Percentiles rank a stretch among this genome's conserved stretches.
Conservation (phyloP, 257 asterid genomes). For the Jaltomata sinuosa region DNA sequence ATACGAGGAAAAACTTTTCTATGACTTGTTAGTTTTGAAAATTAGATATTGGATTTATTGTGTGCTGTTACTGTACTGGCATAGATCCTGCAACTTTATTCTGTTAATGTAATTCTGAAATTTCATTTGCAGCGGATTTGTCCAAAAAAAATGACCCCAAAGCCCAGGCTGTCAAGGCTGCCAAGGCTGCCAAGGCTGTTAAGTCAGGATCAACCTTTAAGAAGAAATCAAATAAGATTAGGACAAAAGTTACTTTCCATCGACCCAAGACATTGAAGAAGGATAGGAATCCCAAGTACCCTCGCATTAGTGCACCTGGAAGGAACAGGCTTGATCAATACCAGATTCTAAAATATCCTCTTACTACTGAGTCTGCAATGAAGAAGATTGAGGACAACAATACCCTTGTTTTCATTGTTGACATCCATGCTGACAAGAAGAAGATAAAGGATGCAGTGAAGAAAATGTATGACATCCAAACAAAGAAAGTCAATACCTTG, state of each 20-base stretch:
- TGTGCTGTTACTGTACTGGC: background rate
- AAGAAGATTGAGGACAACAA: slow-evolving; percentile 37
- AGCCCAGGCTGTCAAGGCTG: slow-evolving; percentile 30
- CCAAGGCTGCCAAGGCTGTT: slow-evolving; percentile 12
- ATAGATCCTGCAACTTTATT: background rate
- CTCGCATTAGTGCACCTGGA: slow-evolving; percentile 40
- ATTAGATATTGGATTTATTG: background rate
- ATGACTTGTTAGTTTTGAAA: background rate
- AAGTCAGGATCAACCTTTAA: slow-evolving; percentile 34
- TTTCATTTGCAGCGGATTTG: slow-evolving; percentile 14
- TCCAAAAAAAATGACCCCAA: slow-evolving; percentile 40
- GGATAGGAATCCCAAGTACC: slow-evolving; percentile 24
- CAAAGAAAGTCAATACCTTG: slow-evolving; percentile 36
- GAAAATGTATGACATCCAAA: slow-evolving; percentile 29
- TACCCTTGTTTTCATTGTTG: slow-evolving; percentile 44
- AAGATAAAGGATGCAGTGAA: slow-evolving; percentile 47
- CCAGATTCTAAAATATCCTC: slow-evolving; percentile 35
- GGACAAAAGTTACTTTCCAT: slow-evolving; percentile 43
- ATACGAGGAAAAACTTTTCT: background rate
- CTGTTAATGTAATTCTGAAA: background rate
- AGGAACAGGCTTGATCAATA: slow-evolving; percentile 47
- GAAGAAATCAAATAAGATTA: slow-evolving; percentile 39
- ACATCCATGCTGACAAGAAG: slow-evolving; percentile 14
- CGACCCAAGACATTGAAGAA: slow-evolving; percentile 42
- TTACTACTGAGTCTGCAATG: slow-evolving; percentile 4